Evolutionary conservation across 176 grass and related monocot genomes (phyloP), one percentile per base, ranked within the genome.

Genomic region (Leersia perrieri): DNA sequence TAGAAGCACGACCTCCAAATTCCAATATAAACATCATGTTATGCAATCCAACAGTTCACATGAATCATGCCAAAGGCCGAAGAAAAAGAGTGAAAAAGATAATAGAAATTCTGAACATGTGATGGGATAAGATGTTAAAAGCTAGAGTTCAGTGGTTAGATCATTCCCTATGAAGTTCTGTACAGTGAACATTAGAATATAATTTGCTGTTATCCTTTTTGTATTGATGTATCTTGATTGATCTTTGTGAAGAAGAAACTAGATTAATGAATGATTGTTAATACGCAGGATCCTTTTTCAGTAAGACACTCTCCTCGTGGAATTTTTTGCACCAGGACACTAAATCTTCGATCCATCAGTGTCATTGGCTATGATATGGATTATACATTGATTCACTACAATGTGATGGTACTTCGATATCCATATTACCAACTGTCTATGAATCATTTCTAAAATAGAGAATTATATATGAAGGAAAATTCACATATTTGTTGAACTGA

Each of bases 291-390:
- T 70, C 92, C 82, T 31, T 82, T 91, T 75, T 90, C 92, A 60
- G 78, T 98, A 63, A 90, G 87, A 60, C 84, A 98, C 78, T 94
- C 92, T 85, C 73, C 95, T 77, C 88, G 90, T 66, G 95, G 90
- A 77, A 89, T 98, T 85, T 98, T 98, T 88, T 98, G 95, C 80
- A 94, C 82, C 81, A 91, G 95, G 49, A 98, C 92, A 44, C 81
- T 98, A 57, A 98, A 98, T 90, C 95, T 98, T 65, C 87, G 92
- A 79, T 98, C 95, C 16, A 92, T 98, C 41, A 88, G 95, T 83
- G 95, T 72, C 41, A 89, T 98, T 80, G 95, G 95, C 41, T 98
- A 98, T 15, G 95, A 98, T 81, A 98, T 98, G 95, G 95, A 98
- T 75, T 98, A 98, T 75, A 98, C 95, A 83, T 80, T 98, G 70